Conservation (phyloP, 108 stramenopile genomes). For the Nitzschia putrida region DNA sequence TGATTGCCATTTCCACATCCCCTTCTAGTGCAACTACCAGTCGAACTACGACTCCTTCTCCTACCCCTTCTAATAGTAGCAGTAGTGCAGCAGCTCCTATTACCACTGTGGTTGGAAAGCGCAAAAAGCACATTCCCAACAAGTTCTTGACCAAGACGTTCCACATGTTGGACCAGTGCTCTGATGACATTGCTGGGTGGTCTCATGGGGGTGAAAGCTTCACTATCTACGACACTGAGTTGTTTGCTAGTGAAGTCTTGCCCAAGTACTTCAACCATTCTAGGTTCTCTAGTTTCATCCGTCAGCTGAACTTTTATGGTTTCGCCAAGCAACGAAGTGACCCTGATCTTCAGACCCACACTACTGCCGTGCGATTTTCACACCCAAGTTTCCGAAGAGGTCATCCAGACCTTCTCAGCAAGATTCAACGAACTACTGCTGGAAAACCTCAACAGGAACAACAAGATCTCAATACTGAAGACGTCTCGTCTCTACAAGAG, state of each 20-base stretch:
- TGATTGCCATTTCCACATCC: no score
- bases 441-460: background rate
- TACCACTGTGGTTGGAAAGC: background rate
- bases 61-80: no score
- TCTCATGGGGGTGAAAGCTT: conserved; percentile 56
- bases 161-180: conserved; percentile 62
- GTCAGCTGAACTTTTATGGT: conserved; percentile 90
- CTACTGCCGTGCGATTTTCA: conserved; percentile 39
- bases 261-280: conserved; percentile 88
- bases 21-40: no score
- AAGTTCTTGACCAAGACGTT: conserved; percentile 47
- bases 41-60: no score
- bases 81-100: no score
- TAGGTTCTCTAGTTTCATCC: conserved; percentile 83
- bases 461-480: background rate
- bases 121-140: conserved; percentile 4
- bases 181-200: conserved; percentile 48
- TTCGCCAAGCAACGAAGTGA: conserved; percentile 12
- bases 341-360: conserved; percentile 1
- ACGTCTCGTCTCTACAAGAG: background rate
- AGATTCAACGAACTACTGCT: conserved; percentile 45
- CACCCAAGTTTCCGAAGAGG: conserved; percentile 61
- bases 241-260: conserved; percentile 55
- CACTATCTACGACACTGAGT: conserved; percentile 54
- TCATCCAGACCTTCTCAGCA: conserved; percentile 56